Evolutionary conservation across 2,329 filamentous ascomycete genomes (phyloP), one percentile per base, ranked within the genome.

Genomic region (Aureobasidium zeae): DNA sequence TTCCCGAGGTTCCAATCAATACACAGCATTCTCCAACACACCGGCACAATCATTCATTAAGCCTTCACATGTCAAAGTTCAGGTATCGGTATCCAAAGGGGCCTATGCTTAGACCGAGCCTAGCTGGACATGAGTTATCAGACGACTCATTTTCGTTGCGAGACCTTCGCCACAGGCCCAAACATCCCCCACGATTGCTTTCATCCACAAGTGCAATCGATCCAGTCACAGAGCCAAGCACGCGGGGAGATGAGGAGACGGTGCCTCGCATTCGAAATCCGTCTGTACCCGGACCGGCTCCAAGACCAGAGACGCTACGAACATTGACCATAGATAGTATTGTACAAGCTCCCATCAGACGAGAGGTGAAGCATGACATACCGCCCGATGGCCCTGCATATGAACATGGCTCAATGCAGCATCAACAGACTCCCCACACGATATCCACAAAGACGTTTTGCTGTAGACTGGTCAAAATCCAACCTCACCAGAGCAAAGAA

Each of bases 271-370:
- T n/a, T n/a, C n/a, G n/a, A n/a, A n/a, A n/a, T n/a, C 8, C 15
- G 5, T 19, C 36, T 12, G 12, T 5, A 24, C n/a, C 10, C 5
- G 37, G 24, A 31, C 19, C 31, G 11, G n/a, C 28, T 21, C 37
- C 37, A 6, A 32, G 32, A 13, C 37, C 31, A n/a, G 28, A 21
- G 1, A 10, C 32, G 12, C 7, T 17, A 6, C 37, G 37, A 41
- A 25, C 21, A 4, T 41, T 41, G 37, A 41, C 37, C 1, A 21
- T 41, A 17, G 26, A 41, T 28, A 41, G 37, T 17, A 32, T 41
- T 15, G 37, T 41, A 7, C 20, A 19, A 19, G 37, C 20, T 19
- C 19, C 28, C 3, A 19, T 41, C 19, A 41, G 6, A 25, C 20
- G 37, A 25, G 19, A 41, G 13, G 16, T 28, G 1, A 31, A 24